Evolutionary conservation across 148 eudicot species (phyloP).

Genomic region (Spergularia marina): DNA sequence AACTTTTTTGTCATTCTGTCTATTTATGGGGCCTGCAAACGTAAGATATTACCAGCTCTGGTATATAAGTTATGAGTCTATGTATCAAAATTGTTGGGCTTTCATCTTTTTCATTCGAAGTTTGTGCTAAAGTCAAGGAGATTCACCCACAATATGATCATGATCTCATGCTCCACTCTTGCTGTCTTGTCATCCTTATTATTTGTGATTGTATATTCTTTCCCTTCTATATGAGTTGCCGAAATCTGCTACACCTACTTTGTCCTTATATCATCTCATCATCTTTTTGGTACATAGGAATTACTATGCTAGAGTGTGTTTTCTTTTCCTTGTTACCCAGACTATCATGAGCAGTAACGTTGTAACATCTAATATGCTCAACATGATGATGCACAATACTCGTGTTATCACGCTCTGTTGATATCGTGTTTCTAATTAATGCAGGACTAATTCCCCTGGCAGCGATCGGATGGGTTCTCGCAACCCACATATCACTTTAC

Average conservation of each 20-base stretch:
- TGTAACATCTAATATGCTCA: neutral
- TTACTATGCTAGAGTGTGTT: neutral
- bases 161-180: conserved; percentile 1
- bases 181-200: neutral
- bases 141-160: neutral
- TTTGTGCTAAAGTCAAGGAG: neutral
- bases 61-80: neutral
- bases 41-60: conserved; percentile 46
- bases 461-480: conserved; percentile 87
- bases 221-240: neutral
- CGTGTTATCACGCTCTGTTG: neutral
- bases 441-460: conserved; percentile 80
- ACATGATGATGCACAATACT: neutral
- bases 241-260: neutral
- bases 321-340: neutral
- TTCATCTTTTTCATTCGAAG: neutral
- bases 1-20: conserved; percentile 69
- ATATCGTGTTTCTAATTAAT: conserved; percentile 25
- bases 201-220: neutral
- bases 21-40: conserved; percentile 79
- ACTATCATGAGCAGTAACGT: neutral
- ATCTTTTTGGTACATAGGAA: neutral
- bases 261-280: neutral
- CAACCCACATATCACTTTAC: conserved; percentile 91
- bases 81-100: neutral